Base-by-base conservation (phyloP, 352 stramenopile species). In the Phytophthora nicotianae region DNA sequence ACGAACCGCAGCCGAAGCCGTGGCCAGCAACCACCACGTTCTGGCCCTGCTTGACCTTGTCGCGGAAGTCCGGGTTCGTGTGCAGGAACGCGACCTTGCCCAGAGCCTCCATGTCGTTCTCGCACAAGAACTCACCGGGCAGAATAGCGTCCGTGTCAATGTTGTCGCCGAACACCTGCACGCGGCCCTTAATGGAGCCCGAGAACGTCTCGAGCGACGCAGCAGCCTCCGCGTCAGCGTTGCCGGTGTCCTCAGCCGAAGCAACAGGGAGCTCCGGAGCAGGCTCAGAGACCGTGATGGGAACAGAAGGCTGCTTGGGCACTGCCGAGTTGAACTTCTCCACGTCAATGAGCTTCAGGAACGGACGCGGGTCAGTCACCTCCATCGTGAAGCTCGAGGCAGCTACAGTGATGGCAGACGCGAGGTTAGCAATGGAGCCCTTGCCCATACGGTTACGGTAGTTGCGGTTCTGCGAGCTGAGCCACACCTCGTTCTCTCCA, bases 81-180 rank as follows among this genome's bases (percentile, higher is more conserved):
- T 95, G 79, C 54, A 92, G 35, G 60, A 95, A 95, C 7, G 86
- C 83, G 1, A 93, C 84, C 67, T 93, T 92, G 47, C 84, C 86
- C 8, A 95, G 74, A 47, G 83, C 82, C 50, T 92, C 84, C 57
- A 95, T 82, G 70, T 95, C 86, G 67, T 93, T 95, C 62, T 95
- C 86, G 26, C 80, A 90, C 64, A 95, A 42, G 49, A 79, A 93
- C 62, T 95, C 83, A 21, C 83, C 86, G 1, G 87, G 83, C 21
- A 95, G 65, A 65, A 95, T 93, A n/a, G 85, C 87, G 54, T 95
- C 87, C 50, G 87, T 95, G 69, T 95, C 86, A 26, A 95, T 93
- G 63, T 95, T 95, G 75, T 95, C 87, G n/a, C 83, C 85, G 66
- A 93, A 95, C 11, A 93, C 81, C 55, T 93, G 87, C 16, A 81